Conservation (phyloP, 768 basidiomycete species). For the Pulveroboletus frians region DNA sequence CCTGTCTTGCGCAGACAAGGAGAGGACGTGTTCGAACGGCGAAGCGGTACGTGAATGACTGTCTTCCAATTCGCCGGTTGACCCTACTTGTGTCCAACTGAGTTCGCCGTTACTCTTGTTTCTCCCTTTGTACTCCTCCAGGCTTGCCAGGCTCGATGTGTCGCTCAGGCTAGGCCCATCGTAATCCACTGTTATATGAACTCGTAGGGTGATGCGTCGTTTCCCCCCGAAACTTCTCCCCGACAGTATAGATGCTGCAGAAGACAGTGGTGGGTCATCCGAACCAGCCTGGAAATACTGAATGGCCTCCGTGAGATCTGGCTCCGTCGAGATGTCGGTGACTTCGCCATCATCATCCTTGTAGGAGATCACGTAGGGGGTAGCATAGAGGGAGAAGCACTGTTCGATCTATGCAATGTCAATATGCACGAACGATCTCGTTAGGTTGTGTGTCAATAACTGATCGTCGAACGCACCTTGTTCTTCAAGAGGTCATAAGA, state of each 20-base stretch:
- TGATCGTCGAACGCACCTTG: constrained; percentile 48
- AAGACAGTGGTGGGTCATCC: constrained; percentile 68
- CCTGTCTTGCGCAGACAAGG: constrained; percentile 52
- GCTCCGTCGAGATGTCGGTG: constrained; percentile 60
- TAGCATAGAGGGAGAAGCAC: constrained; percentile 69
- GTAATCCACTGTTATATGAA: constrained; percentile 79
- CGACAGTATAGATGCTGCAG: constrained; percentile 69
- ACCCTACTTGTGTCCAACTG: constrained; percentile 42
- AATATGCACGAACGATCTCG: not conserved
- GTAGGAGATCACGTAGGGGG: constrained; percentile 71
- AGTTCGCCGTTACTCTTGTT: constrained; percentile 50
- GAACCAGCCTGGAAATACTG: constrained; percentile 73
- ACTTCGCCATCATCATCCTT: constrained; percentile 86
- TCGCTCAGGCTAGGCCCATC: constrained; percentile 91
- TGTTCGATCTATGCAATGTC: constrained; percentile 63
- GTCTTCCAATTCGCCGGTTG: constrained; percentile 51
- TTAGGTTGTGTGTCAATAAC: not conserved
- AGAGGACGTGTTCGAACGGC: constrained; percentile 36
- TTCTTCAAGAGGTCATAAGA: constrained; percentile 66
- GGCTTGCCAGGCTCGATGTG: constrained; percentile 72
- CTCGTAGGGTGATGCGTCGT: constrained; percentile 73
- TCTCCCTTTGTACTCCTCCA: constrained; percentile 63
- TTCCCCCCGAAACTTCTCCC: constrained; percentile 55
- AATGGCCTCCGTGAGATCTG: constrained; percentile 81
- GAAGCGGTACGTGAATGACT: constrained; percentile 41